Base-by-base conservation (phyloP, 2,329 filamentous ascomycete species). In the Phoma sp. region DNA sequence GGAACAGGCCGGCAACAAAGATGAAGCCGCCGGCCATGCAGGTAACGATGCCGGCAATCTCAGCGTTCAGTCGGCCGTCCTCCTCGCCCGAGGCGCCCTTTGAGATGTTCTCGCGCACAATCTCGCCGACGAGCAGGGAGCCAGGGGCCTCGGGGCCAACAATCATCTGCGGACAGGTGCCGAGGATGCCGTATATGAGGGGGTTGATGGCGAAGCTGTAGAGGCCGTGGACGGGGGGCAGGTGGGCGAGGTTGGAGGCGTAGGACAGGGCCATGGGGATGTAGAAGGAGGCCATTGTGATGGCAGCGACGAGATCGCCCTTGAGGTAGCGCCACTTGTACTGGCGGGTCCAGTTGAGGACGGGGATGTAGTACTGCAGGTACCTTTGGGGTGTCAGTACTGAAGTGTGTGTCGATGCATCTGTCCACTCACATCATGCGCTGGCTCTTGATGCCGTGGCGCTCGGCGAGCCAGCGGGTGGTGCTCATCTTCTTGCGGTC, bases 261-360 rank as follows among this genome's bases (percentile, higher is more conserved):
- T 96, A 89, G 0, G 95, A 98, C 13, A 99, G 84, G 0, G 92
- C 90, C 93, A 99, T 97, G 46, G 95, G 95, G 33, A 99, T 89
- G 75, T 99, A 99, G 79, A 99, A 95, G 24, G 93, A 96, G n/a
- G 94, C 91, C 80, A 99, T 89, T n/a, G 95, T 98, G 60, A 98
- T 75, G 43, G 94, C 93, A 8, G 94, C 89, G 13, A 96, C 81
- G 17, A 98, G 78, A 75, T 99, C 95, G 43, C 95, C 95, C 65
- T 88, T 86, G 43, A 98, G 76, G 76, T 91, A 96, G 3, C 86
- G 84, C 83, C 86, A 88, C 65, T 85, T 86, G 76, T 99, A 99
- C 77, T 96, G 91, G 47, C 82, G 83, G 59, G 96, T 88, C 95
- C 95, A 99, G 61, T 89, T 92, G 62, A 96, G 80, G 58, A 93